Percentiles rank a stretch among this genome's conserved stretches.
Evolutionary conservation across 2,329 filamentous ascomycete genomes (phyloP).

Genomic region (Aspergillus tanneri): DNA sequence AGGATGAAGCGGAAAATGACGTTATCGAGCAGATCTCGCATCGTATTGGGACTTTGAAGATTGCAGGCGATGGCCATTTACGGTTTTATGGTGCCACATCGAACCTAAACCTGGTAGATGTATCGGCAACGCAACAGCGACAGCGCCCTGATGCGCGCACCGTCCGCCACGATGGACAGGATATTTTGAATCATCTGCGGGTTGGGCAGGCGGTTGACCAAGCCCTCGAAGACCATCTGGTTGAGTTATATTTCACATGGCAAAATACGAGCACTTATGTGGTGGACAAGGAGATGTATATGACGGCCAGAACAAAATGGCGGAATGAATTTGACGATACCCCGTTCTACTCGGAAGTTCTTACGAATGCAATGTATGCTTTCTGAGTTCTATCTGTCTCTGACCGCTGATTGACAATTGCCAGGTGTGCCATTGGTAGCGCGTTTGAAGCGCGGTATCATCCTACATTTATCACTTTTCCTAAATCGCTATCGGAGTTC

Average conservation of each 20-base stretch:
- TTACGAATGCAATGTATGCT: conserved; percentile 43
- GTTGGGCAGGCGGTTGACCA: conserved; percentile 43
- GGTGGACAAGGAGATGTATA: conserved; percentile 46
- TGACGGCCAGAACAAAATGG: conserved; percentile 36
- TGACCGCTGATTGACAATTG: conserved; percentile 1
- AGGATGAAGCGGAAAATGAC: conserved; percentile 41
- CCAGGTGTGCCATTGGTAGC: conserved; percentile 44
- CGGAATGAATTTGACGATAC: conserved; percentile 41
- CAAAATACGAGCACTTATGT: conserved; percentile 49
- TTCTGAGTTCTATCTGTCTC: no score
- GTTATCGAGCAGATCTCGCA: conserved; percentile 46
- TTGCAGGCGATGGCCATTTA: conserved; percentile 45
- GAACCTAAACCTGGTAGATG: conserved; percentile 45
- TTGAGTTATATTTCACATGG: conserved; percentile 50
- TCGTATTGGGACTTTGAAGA: conserved; percentile 46
- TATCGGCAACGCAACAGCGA: conserved; percentile 35
- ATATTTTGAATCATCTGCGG: conserved; percentile 43
- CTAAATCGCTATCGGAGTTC: conserved; percentile 36
- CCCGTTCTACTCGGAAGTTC: conserved; percentile 41
- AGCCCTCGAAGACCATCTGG: conserved; percentile 45
- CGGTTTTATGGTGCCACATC: conserved; percentile 49
- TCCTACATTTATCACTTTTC: conserved; percentile 43
- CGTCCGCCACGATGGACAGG: conserved; percentile 41
- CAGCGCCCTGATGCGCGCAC: conserved; percentile 40
- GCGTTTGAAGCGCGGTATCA: conserved; percentile 47